Conservation (phyloP, 805 yeast genomes). For the Candida boleticola region DNA sequence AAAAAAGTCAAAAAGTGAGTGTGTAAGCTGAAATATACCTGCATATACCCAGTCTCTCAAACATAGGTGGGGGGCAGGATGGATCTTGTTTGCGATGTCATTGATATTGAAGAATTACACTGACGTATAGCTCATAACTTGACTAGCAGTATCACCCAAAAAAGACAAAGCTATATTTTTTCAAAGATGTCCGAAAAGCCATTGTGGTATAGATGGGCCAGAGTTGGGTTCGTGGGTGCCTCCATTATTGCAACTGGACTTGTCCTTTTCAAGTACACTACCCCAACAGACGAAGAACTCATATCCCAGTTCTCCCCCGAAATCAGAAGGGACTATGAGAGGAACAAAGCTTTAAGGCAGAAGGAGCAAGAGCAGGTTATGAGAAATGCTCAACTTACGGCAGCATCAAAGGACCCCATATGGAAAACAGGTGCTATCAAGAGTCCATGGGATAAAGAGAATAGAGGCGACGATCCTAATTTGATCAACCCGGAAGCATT, state of each 20-base stretch:
- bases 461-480: constrained; percentile 33
- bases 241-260: constrained; percentile 73
- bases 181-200: constrained; percentile 35
- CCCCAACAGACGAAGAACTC: constrained; percentile 83
- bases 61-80: too few species aligned
- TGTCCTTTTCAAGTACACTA: constrained; percentile 64
- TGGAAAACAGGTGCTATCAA: constrained; percentile 76
- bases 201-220: constrained; percentile 58
- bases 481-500: constrained; percentile 44
- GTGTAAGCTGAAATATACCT: not conserved
- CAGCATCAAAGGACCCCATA: constrained; percentile 70
- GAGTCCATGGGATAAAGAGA: constrained; percentile 63
- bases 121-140: too few species aligned
- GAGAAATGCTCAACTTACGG: constrained; percentile 60
- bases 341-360: constrained; percentile 57
- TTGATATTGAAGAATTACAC: too few species aligned
- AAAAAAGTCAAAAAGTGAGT: too few species aligned
- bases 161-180: too few species aligned
- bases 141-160: too few species aligned
- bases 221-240: constrained; percentile 50
- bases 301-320: constrained; percentile 79
- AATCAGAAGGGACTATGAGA: constrained; percentile 69
- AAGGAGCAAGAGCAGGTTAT: constrained; percentile 69
- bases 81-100: too few species aligned
- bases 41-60: not conserved